Evolutionary conservation across 2,329 filamentous ascomycete genomes (phyloP), one percentile per base, ranked within the genome.

Genomic region (Fusarium avenaceum): DNA sequence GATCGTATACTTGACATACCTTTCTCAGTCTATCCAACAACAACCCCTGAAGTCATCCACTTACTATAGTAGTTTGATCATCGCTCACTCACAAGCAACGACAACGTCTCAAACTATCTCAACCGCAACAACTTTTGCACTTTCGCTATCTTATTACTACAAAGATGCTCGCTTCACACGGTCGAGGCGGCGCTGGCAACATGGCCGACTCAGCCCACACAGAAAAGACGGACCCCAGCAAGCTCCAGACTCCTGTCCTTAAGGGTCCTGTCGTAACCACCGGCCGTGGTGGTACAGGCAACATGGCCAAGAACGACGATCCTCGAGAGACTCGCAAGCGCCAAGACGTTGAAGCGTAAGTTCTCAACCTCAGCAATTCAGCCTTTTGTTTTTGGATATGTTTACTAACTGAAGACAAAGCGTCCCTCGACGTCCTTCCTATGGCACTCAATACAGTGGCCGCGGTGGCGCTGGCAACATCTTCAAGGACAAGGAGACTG

Each of bases 201-300:
- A 91, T 92, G 76, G 84, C 85, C 76, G 83, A 86, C 69, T 78
- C 82, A 59, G 77, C 82, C 67, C 80, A 83, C 65, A 82, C 83
- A 15, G 82, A 88, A 50, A 81, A 87, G 67, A 72, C 88, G 44
- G 80, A 83, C 30, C 81, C 88, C 44, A 80, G 86, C 59, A 92
- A 95, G 75, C 88, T 97, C 67, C 83, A 90, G 74, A 97, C 94
- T 2, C 94, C 94, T 1, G 91, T 88, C 14, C 87, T 98, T 76
- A 97, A 96, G 82, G 87, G 87, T 46, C 82, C 91, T n/a, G 84
- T 92, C 69, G 94, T 95, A 76, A 97, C 94, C 20, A 97, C 94
- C 4, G 94, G 94, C 57, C 92, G 94, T 51, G 94, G 94, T 57
- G 94, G 94, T 64, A 90, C 87, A 6, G 94, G 94, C 63, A 97